Evolutionary conservation across 169 alveolate genomes (phyloP), one percentile per base, ranked within the genome.

Genomic region (Eimeria tenella): DNA sequence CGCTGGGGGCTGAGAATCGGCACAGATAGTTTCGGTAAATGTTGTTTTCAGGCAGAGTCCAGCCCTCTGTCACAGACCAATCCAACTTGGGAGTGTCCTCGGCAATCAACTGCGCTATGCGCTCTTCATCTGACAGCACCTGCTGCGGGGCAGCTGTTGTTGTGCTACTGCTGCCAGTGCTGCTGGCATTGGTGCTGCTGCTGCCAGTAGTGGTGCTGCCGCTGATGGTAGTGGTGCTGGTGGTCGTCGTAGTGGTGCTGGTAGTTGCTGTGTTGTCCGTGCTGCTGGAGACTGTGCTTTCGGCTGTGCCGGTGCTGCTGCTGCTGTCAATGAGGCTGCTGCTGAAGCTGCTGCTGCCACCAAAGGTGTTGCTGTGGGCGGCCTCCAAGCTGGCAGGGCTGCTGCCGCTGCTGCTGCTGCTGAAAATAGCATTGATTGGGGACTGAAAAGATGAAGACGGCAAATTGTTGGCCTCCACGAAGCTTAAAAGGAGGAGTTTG

Each of bases 21-120:
- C 90, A 82, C 21, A 82, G 11, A 23, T 82, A 82, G n/a, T 58
- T 82, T 63, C 74, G 9, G 90, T 56, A 82, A 5, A 82, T 19
- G 74, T 82, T 82, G 49, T 82, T 82, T 21, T 82, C 74, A 23
- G 90, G 90, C 15, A 82, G 49, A 11, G 90, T 82, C 90, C 74
- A 82, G 75, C 90, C 90, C 4, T 82, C 90, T 25, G 11, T 21
- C 1, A 56, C 42, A 4, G 55, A 11, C 71, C 71, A 82, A n/a
- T 53, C 9, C 53, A 82, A 58, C 75, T 56, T 25, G 11, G 90
- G 90, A 9, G 58, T 56, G 58, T 82, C 90, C 58, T 42, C 74
- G 19, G 19, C 58, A 17, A 21, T 21, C 10, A 82, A 6, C 11
- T 58, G 50, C 25, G 90, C 71, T 23, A 82, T 82, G 52, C 74